Evolutionary conservation across 2,329 filamentous ascomycete species (phyloP), one percentile per base, ranked within the genome.

Genomic region (Pseudocercospora musae): DNA sequence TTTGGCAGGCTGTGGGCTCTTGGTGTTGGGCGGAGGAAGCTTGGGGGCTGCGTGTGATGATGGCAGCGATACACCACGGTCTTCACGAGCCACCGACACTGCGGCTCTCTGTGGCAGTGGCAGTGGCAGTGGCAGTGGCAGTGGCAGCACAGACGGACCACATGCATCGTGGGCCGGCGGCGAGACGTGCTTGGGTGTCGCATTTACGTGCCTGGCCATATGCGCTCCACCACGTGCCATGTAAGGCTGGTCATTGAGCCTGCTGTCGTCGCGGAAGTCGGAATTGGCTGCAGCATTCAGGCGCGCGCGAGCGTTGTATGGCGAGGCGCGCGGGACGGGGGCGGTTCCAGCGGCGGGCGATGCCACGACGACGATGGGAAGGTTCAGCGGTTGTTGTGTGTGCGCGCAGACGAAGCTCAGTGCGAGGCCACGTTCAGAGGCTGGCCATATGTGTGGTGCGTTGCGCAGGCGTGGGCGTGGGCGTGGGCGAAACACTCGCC

Each of bases 171-270:
- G 61, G 40, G 31, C 11, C n/a, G 52, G 20, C 10, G 48, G 56
- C 50, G 58, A 58, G 42, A 67, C 59, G 55, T 65, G 58, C 63
- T 66, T 63, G 60, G 63, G 60, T 62, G 60, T 63, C 55, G 58
- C 57, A 55, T 46, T 56, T 63, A 62, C 20, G 59, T 58, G 48
- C 61, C 57, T 23, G 33, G 58, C 57, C 40, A 60, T 56, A 29
- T 52, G 42, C 60, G 61, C 63, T 56, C 55, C 58, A 61, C 50
- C 59, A 59, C 58, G 55, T 63, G 63, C 63, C 63, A 66, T 66
- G 57, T 53, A 55, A 61, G 58, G 57, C 57, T 59, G 59, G 57
- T 37, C 63, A 66, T 66, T 63, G 61, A 55, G 25, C n/a, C 57
- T 40, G 54, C 44, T 37, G 13, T 23, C 63, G 18, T 57, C 37